phyloP scores from a whole-genome alignment of 2,329 filamentous ascomycete species.

The Colletotrichum camelliae region DNA sequence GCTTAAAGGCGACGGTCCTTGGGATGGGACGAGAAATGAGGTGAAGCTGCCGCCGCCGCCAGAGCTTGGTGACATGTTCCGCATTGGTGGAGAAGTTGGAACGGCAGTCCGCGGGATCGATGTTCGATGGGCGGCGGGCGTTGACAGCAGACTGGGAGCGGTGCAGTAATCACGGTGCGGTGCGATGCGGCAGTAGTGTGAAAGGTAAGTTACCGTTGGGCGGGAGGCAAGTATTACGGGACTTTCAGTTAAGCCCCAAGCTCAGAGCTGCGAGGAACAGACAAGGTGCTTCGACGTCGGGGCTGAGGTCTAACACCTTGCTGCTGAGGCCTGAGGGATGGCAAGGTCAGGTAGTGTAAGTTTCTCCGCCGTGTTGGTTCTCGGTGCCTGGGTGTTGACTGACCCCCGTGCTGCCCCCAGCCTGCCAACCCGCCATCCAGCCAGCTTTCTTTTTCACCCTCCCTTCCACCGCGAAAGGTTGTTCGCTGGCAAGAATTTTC shows the following conservation, averaged over 20 bases:
- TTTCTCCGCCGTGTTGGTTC: conserved; percentile 14
- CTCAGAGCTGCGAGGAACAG: background rate
- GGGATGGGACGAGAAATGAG: conserved; percentile 21
- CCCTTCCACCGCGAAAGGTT: background rate
- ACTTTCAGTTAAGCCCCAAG: background rate
- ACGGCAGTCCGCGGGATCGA: conserved; percentile 13
- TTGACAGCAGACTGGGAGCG: conserved; percentile 1
- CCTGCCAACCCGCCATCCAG: background rate
- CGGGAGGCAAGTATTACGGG: background rate
- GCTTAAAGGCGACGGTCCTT: conserved; percentile 14
- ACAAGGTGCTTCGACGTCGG: background rate
- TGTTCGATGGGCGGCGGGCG: background rate
- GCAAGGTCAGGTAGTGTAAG: background rate
- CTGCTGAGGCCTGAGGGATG: background rate
- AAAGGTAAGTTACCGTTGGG: background rate
- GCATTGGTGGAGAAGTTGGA: background rate
- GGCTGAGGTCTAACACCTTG: background rate
- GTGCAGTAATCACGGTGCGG: background rate
- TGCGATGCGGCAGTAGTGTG: background rate
- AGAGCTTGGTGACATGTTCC: conserved; percentile 7
- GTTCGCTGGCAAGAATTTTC: background rate
- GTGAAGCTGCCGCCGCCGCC: background rate
- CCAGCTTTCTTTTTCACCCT: background rate
- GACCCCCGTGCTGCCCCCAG: background rate
- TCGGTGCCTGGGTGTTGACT: background rate